phyloP scores from a whole-genome alignment of 352 stramenopile species.

The Elongisporangium anandrum region DNA sequence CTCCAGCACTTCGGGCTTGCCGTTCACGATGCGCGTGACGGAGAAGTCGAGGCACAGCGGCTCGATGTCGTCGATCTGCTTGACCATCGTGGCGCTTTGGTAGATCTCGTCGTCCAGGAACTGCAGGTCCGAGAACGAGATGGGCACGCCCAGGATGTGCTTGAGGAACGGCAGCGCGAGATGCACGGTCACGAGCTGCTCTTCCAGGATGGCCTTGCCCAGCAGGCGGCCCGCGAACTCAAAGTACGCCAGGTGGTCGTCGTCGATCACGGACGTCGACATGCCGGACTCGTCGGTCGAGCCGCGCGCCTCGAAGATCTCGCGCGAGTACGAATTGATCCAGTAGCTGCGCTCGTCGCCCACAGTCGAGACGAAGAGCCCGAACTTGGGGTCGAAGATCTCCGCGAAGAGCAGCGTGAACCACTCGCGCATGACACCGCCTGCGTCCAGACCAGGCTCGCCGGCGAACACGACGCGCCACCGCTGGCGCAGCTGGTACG shows the following conservation, averaged over 20 bases:
- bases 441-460: constrained; percentile 82
- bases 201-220: constrained; percentile 86
- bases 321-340: constrained; percentile 74
- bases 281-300: not conserved
- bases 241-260: constrained; percentile 78
- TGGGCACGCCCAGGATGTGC: constrained; percentile 82
- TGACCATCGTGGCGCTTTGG: constrained; percentile 58
- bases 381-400: constrained; percentile 76
- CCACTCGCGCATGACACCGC: constrained; percentile 89
- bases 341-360: constrained; percentile 79
- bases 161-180: constrained; percentile 84
- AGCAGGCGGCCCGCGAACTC: constrained; percentile 74
- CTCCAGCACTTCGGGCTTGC: constrained; percentile 76
- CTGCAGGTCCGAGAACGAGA: constrained; percentile 89
- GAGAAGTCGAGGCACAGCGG: constrained; percentile 78
- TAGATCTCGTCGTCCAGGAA: constrained; percentile 87
- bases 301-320: constrained; percentile 12
- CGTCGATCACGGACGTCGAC: constrained; percentile 7
- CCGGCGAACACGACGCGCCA: constrained; percentile 85
- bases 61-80: constrained; percentile 73
- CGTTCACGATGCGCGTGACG: constrained; percentile 58
- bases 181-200: constrained; percentile 74
- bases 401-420: constrained; percentile 81
- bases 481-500: constrained; percentile 76
- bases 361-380: constrained; percentile 70